Evolutionary conservation across 352 stramenopile species (phyloP), one percentile per base, ranked within the genome.

Genomic region (Globisporangium okanoganense): DNA sequence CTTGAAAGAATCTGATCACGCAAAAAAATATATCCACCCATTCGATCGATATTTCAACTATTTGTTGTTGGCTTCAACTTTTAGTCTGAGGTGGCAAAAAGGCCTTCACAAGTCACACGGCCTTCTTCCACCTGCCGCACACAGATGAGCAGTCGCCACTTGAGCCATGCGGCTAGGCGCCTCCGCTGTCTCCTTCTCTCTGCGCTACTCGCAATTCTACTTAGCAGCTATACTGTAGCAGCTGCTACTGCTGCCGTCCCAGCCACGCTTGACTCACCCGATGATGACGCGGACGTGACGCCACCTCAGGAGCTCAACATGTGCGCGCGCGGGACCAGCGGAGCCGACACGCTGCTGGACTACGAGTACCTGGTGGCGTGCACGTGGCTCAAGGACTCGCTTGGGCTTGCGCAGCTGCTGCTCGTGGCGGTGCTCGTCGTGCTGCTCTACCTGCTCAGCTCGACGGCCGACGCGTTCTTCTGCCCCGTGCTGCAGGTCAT

Each of bases 401-500:
- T 73, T 0, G 61, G 62, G 3, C 40, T 79, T 5, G 77, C 72
- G 14, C 76, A 74, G 8, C 64, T 68, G 7, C 40, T 69, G 31
- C 70, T 93, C 7, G 67, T 89, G 16, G 33, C 79, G 38, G 61
- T 79, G 45, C 71, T 93, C 16, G 58, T 82, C 8, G 47, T 89
- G 53, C 67, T 94, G 52, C 62, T 94, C 12, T 94, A 92, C 56
- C 64, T 94, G 35, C 68, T 92, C 27, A 92, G 82, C 67, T 92
- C 84, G 27, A 94, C 84, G 3, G 84, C 84, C 51, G 84, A 94
- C 64, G 73, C 83, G 60, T 94, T 94, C 65, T 94, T 94, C 66
- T 90, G 78, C 47, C 84, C 84, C 0, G 72, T 85, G 41, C 64
- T 92, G 8, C 85, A 94, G 64, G 75, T 84, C 50, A 20, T 94